phyloP scores from a whole-genome alignment of 768 basidiomycete species.

The Leccinum subtestaceum region DNA sequence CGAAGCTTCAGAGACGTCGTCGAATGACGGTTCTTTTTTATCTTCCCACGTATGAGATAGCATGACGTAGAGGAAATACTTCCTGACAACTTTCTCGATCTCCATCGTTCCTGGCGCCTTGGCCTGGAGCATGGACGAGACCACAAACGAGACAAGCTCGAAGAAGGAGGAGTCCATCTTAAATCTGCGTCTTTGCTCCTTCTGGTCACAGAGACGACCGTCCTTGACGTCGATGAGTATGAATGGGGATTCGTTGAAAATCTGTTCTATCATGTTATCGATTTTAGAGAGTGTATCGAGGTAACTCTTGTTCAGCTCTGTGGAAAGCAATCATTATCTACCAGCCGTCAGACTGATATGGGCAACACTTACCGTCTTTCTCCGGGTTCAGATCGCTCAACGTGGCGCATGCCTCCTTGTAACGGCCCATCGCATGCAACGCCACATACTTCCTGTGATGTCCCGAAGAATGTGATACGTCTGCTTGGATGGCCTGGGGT shows the following conservation, averaged over 20 bases:
- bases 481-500: constrained; percentile 3
- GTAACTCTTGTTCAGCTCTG: constrained; percentile 5
- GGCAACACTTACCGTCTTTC: neutral
- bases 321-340: neutral
- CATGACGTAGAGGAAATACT: neutral
- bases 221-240: constrained; percentile 9
- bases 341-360: neutral
- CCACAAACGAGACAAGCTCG: neutral
- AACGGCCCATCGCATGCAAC: neutral
- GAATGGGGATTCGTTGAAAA: constrained; percentile 3
- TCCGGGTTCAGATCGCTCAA: neutral
- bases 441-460: constrained; percentile 2
- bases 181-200: neutral
- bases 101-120: neutral
- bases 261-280: neutral
- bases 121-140: neutral
- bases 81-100: neutral
- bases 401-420: neutral
- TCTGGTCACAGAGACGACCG: neutral
- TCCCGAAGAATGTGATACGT: neutral
- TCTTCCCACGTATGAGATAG: neutral
- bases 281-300: neutral
- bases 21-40: neutral
- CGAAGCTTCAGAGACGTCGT: neutral
- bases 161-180: neutral